phyloP scores from a whole-genome alignment of 345 rosid genomes.

The Rhizophora mangle region DNA sequence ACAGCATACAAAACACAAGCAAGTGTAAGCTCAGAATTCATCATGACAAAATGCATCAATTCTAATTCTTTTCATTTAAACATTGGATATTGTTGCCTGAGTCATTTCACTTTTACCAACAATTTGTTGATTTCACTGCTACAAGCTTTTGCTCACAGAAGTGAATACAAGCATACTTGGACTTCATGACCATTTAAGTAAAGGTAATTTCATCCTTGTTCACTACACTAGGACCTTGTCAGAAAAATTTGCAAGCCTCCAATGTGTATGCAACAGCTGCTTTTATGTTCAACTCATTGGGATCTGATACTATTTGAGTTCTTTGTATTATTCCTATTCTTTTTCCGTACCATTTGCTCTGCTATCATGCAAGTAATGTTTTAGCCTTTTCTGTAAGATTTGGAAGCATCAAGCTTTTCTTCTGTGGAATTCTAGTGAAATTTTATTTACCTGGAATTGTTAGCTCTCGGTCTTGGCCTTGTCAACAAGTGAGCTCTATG shows the following conservation, averaged over 20 bases:
- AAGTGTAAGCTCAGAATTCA: constrained; percentile 49
- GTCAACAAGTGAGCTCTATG: background rate
- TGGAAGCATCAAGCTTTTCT: background rate
- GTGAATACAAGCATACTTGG: constrained; percentile 48
- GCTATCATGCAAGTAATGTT: background rate
- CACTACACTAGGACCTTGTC: background rate
- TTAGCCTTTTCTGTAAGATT: background rate
- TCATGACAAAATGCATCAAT: background rate
- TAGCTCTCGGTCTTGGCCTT: no score
- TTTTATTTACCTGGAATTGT: no score
- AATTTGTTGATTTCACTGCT: background rate
- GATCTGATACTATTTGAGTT: no score
- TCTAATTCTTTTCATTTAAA: background rate
- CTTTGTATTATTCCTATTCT: background rate
- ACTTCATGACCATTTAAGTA: constrained; percentile 48
- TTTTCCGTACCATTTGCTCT: background rate
- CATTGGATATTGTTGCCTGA: background rate
- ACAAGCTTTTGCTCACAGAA: constrained; percentile 35
- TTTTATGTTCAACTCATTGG: no score
- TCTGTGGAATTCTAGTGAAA: background rate
- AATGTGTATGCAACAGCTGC: background rate
- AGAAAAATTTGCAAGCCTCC: background rate
- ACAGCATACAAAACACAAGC: constrained; percentile 41
- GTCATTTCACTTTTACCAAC: background rate
- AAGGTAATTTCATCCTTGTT: constrained; percentile 42